Base-by-base conservation (phyloP, 257 asterid genomes). In the Nemophila menziesii region DNA sequence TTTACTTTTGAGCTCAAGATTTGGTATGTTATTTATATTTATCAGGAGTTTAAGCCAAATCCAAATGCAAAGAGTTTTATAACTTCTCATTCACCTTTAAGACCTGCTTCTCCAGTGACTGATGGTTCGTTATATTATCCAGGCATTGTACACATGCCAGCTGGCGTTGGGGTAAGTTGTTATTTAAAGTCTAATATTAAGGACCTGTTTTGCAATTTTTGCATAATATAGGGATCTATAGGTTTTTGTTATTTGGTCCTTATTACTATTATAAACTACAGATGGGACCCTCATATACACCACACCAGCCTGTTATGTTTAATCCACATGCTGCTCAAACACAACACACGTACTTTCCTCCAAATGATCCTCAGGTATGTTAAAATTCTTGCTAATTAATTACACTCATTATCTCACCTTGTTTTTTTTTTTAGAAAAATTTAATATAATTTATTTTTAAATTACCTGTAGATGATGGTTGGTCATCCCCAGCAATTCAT, bases 291-390 rank as follows among this genome's bases (percentile, higher is more conserved):
- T 52, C 82, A 8, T 85, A 57, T 67, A 40, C 77, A 51, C 52
- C 78, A 18, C 93, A 74, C 40, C 95, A 77, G 57, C 87, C 82
- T 39, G 79, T 79, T 51, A 54, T 90, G 20, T 79, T 69, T 66
- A 89, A 78, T 69, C 80, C 87, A 33, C 99, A 81, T 64, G 78
- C 76, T 47, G 66, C 67, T 34, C 78, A 70, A 52, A 46, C 79
- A 49, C 83, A 75, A 2, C 99, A 69, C 43, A 80, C 81, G 8
- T 90, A 81, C 61, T 90, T 72, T 72, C 93, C 79, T 64, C 92
- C 94, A 46, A 69, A 56, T 63, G 99, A 84, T 61, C 93, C 89
- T 57, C 99, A 81, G 96, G 99, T 85, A 55, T 41, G 72, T 70
- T 33, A 16, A 36, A 5, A n/a, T 41, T 14, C 22, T 44, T 49